A percentile compares a stretch with the other conserved stretches of the same genome.
Evolutionary conservation across 1,284 basidiomycete species (phyloP).

Genomic region (Microbotryum saponariae): DNA sequence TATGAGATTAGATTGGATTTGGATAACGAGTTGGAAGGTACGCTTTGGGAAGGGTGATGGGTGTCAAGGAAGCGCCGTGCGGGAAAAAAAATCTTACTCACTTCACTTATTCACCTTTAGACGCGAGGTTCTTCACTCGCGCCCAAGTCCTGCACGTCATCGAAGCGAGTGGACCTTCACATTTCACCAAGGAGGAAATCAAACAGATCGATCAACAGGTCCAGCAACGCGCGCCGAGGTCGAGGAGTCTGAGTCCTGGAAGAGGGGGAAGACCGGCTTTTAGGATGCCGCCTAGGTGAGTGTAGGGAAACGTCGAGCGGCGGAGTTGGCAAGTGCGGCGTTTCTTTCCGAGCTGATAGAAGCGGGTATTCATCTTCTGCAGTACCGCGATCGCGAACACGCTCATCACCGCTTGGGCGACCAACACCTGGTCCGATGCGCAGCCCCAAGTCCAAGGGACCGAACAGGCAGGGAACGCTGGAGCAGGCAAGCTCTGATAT

Average conservation of each 20-base stretch:
- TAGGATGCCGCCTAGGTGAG: conserved; percentile 52
- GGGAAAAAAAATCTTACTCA: too few species aligned
- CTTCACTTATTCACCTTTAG: conserved; percentile 43
- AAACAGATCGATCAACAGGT: conserved; percentile 49
- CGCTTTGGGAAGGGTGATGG: conserved; percentile 29
- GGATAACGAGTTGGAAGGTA: conserved; percentile 91
- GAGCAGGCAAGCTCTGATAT: too few species aligned
- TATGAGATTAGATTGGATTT: conserved; percentile 74
- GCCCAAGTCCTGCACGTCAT: conserved; percentile 62
- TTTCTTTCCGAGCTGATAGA: too few species aligned
- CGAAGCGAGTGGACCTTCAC: conserved; percentile 51
- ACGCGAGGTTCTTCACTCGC: conserved; percentile 80
- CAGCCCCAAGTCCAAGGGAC: too few species aligned
- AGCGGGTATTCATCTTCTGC: too few species aligned
- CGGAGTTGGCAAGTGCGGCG: too few species aligned
- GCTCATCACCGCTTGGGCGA: conserved; percentile 59
- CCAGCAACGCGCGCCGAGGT: conserved; percentile 32
- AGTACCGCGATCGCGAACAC: conserved; percentile 62
- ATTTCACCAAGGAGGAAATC: conserved; percentile 53
- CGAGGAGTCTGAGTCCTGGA: conserved; percentile 25
- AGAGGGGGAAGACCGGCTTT: conserved; percentile 49
- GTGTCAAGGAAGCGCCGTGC: too few species aligned
- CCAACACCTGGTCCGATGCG: neutral
- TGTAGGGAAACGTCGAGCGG: neutral
- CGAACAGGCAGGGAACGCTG: too few species aligned